Evolutionary conservation across 139 green algal genomes (phyloP), one percentile per base, ranked within the genome.

Genomic region (Chlamydomonas incerta): DNA sequence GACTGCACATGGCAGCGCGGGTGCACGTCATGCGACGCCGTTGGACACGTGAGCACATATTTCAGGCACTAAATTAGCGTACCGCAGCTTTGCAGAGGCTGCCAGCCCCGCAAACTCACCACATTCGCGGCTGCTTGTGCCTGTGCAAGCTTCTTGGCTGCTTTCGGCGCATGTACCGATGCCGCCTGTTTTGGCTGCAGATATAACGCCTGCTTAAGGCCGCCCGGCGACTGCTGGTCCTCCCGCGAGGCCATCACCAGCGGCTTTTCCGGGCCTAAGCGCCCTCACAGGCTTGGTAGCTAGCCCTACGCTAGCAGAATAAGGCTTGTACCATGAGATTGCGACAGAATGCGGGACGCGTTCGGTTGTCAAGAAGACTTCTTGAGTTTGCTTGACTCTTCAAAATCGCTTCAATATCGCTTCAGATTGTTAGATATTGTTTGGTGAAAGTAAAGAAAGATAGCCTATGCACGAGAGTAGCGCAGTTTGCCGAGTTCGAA

Each of bases 121-220:
- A 85, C 8, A 57, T 85, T 66, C 28, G 79, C 46, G 20, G 79
- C 79, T 68, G 79, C 79, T 29, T 75, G 66, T 55, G 80, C 80
- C 24, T 86, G 52, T 17, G 68, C 80, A 86, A 80, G 79, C 60
- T 88, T 90, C 41, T 82, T 76, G 24, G 81, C 87, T 55, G 85
- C 80, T 57, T 91, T 91, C 3, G 88, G 82, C 23, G 80, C 67
- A 66, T 81, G 68, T 35, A 75, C 77, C 6, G 26, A 41, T 28
- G 50, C 63, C 13, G 70, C 34, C 1, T 20, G 20, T 14, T 81
- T 80, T 46, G 88, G 81, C 74, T 74, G 55, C 0, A 92, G 60
- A 62, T 92, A 92, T 4, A 92, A 58, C 23, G 81, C 58, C n/a
- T 72, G 57, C 20, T 66, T 76, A 8, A 85, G 67, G 66, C 76